Evolutionary conservation across 257 asterid species (phyloP).

Genomic region (Solanum ossicruentum): DNA sequence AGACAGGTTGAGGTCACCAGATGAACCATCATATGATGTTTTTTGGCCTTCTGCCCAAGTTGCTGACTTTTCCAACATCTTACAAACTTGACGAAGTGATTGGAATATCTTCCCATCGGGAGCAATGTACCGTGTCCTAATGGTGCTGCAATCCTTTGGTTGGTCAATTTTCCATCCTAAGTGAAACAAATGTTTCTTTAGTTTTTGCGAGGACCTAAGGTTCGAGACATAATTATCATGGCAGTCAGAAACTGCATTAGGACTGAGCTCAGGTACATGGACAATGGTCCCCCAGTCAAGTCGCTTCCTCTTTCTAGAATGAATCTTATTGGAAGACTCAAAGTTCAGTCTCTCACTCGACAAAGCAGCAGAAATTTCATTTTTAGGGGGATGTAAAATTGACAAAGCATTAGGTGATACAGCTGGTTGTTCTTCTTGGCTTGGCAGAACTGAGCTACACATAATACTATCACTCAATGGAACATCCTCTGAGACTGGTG

Average conservation of each 20-base stretch:
- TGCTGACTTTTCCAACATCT: slow-evolving; percentile 11
- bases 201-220: background rate
- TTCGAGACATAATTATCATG: background rate
- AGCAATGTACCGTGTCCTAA: slow-evolving; percentile 25
- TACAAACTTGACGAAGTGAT: slow-evolving; percentile 24
- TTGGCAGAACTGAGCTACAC: background rate
- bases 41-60: background rate
- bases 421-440: slow-evolving; percentile 11
- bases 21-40: background rate
- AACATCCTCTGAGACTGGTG: background rate
- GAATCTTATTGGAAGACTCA: background rate
- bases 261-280: slow-evolving; percentile 26
- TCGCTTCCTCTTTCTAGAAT: background rate
- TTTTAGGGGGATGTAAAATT: slow-evolving; percentile 8
- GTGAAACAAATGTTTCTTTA: slow-evolving; percentile 36
- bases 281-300: slow-evolving; percentile 23
- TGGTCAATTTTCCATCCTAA: slow-evolving; percentile 42
- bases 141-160: background rate
- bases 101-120: slow-evolving; percentile 18
- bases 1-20: slow-evolving; percentile 7
- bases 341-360: background rate
- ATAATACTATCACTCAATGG: background rate
- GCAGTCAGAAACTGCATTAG: slow-evolving; percentile 25
- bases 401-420: slow-evolving; percentile 4
- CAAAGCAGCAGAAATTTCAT: background rate